phyloP scores from a whole-genome alignment of 2,329 filamentous ascomycete genomes.

The Atkinsonella texensis region DNA sequence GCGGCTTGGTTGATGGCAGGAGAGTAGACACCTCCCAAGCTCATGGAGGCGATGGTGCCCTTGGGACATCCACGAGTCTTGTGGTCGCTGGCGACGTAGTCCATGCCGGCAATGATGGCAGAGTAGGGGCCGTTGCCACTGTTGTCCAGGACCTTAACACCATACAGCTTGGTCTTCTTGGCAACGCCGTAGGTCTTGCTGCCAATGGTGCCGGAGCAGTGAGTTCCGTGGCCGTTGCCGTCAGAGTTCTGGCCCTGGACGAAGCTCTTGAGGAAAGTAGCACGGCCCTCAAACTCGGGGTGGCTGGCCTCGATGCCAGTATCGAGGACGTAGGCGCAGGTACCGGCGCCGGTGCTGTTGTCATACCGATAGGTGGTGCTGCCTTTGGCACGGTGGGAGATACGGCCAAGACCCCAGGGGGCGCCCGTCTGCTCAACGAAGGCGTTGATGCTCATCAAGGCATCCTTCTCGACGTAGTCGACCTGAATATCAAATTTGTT shows the following conservation, averaged over 20 bases:
- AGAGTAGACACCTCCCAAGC: constrained; percentile 36
- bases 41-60: constrained; percentile 44
- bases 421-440: constrained; percentile 11
- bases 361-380: constrained; percentile 26
- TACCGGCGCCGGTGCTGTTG: constrained; percentile 25
- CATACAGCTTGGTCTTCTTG: constrained; percentile 30
- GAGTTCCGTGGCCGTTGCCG: constrained; percentile 31
- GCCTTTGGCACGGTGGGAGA: constrained; percentile 22
- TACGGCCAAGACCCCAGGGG: constrained; percentile 19
- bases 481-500: constrained; percentile 11
- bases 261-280: constrained; percentile 20
- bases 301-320: constrained; percentile 29
- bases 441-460: constrained; percentile 13
- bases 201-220: constrained; percentile 23
- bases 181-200: constrained; percentile 25
- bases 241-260: constrained; percentile 14
- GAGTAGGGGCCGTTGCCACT: constrained; percentile 21
- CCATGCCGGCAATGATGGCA: constrained; percentile 32
- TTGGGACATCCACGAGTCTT: constrained; percentile 25
- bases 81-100: constrained; percentile 28
- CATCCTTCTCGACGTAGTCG: constrained; percentile 26
- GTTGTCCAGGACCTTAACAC: constrained; percentile 33
- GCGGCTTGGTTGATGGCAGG: constrained; percentile 39
- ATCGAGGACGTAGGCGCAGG: constrained; percentile 34
- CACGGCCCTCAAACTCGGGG: constrained; percentile 22